phyloP scores from a whole-genome alignment of 129 eudicot species.

The Centrapalus pauciflorus region DNA sequence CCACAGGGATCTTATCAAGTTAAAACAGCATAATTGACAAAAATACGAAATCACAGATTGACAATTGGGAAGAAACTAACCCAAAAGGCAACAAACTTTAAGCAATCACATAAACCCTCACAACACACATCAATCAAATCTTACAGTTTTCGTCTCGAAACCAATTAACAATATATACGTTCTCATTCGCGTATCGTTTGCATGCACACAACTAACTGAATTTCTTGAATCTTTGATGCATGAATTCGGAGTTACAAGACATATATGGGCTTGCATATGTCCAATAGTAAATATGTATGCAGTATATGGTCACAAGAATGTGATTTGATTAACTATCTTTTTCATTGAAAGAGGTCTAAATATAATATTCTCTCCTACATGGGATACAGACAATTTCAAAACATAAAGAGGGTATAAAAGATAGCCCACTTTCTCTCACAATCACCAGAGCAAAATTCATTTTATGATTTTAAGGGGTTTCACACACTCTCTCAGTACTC shows the following conservation, averaged over 20 bases:
- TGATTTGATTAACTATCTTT: slow-evolving; percentile 8
- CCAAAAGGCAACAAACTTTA: slow-evolving; percentile 28
- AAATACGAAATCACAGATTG: slow-evolving; percentile 26
- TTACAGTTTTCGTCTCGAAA: slow-evolving; percentile 5
- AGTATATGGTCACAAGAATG: not conserved
- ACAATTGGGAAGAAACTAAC: slow-evolving; percentile 13
- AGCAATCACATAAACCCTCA: slow-evolving; percentile 4
- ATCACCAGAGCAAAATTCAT: slow-evolving; percentile 25
- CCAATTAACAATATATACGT: not conserved
- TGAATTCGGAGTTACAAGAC: not conserved
- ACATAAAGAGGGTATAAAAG: slow-evolving; percentile 55
- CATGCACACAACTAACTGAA: not conserved
- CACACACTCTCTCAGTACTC: no score
- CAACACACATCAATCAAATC: slow-evolving; percentile 25
- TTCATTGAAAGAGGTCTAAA: slow-evolving; percentile 1
- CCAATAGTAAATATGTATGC: no score
- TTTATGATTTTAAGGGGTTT: slow-evolving; percentile 17
- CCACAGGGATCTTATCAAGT: slow-evolving; percentile 30
- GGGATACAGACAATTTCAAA: slow-evolving; percentile 42
- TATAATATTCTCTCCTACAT: slow-evolving; percentile 19
- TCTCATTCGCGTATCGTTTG: not conserved
- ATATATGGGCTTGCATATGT: no score
- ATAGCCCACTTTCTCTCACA: slow-evolving; percentile 42
- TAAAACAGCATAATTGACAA: slow-evolving; percentile 10
- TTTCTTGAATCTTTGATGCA: not conserved